Base-by-base conservation (phyloP, 2,329 filamentous ascomycete genomes). In the Fusarium chuoi region DNA sequence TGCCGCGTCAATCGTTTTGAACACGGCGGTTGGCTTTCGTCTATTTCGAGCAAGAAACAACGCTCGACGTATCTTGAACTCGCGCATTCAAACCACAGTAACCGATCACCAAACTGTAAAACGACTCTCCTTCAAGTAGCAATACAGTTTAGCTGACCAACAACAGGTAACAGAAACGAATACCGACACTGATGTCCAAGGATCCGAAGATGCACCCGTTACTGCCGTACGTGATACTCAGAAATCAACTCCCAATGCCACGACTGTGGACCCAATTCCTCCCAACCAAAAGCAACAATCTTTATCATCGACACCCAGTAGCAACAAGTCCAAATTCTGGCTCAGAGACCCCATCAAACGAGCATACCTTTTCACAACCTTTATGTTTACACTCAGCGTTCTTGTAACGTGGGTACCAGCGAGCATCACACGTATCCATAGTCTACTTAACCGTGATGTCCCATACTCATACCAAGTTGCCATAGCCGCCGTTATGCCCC, bases 401-500 rank as follows among this genome's bases (percentile, higher is more conserved):
- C 56, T 59, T 2, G 41, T 59, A 0, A 59, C 56, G 1, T 59
- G 56, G 56, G 42, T 59, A 7, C 56, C 56, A 7, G 56, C 56
- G 2, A 59, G 56, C 3, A 59, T 59, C 4, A 59, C 33, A 0
- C 56, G 56, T 12, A 49, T 59, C 1, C 42, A 49, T 15, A 24
- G 56, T 20, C 33, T 59, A 15, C 56, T 59, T 0, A 33, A 48
- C 14, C 33, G 56, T 7, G 24, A 59, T 22, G 56, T 59, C 12
- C 24, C 42, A 22, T 59, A 59, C 56, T 49, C 56, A n/a, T 59
- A 59, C 1, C 56, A 59, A 7, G 56, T 59, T 38, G 56, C 56
- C 8, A 59, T 59, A 14, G 56, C 35, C 2, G 42, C 33, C 1
- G 56, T 59, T 1, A 59, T 59, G 56, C 56, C 42, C 0, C 8